A percentile compares a stretch with the other conserved stretches of the same genome.
Evolutionary conservation across 2,329 filamentous ascomycete genomes (phyloP).

Genomic region (Rutstroemia sp.): DNA sequence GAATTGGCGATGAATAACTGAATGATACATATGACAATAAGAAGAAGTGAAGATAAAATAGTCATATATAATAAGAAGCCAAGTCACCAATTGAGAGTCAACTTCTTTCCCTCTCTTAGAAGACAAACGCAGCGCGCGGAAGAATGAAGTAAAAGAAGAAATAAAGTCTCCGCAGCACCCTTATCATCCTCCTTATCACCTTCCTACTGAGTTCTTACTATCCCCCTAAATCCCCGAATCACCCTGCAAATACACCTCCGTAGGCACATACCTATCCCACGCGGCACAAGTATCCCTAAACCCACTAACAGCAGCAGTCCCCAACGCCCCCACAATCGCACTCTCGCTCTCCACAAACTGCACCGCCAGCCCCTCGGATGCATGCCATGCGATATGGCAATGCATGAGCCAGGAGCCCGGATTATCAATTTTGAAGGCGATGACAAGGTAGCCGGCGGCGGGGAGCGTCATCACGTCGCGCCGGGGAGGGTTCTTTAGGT

Average conservation of each 20-base stretch:
- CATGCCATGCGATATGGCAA: constrained; percentile 42
- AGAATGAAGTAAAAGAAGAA: too few species aligned
- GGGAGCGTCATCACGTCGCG: constrained; percentile 44
- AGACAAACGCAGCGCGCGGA: too few species aligned
- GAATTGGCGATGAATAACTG: too few species aligned
- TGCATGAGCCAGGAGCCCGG: constrained; percentile 15
- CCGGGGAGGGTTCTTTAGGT: constrained; percentile 41
- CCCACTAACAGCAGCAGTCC: constrained; percentile 10
- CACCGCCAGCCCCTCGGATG: constrained; percentile 43
- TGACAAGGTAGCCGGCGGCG: constrained; percentile 24
- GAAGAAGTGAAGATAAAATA: too few species aligned
- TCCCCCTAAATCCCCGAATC: constrained; percentile 23
- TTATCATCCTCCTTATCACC: too few species aligned
- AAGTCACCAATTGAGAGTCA: too few species aligned
- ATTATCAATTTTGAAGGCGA: constrained; percentile 28
- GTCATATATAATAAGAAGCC: too few species aligned
- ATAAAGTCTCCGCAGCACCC: too few species aligned
- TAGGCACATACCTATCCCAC: constrained; percentile 16
- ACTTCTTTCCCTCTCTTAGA: too few species aligned
- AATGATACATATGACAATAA: too few species aligned
- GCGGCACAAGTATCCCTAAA: constrained; percentile 19
- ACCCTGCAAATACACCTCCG: constrained; percentile 15
- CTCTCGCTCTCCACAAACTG: constrained; percentile 39
- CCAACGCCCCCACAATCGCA: constrained; percentile 11
- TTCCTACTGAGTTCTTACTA: not conserved